Evolutionary conservation across 1,284 basidiomycete genomes (phyloP), one percentile per base, ranked within the genome.

Genomic region (Melampsora larici-populina): DNA sequence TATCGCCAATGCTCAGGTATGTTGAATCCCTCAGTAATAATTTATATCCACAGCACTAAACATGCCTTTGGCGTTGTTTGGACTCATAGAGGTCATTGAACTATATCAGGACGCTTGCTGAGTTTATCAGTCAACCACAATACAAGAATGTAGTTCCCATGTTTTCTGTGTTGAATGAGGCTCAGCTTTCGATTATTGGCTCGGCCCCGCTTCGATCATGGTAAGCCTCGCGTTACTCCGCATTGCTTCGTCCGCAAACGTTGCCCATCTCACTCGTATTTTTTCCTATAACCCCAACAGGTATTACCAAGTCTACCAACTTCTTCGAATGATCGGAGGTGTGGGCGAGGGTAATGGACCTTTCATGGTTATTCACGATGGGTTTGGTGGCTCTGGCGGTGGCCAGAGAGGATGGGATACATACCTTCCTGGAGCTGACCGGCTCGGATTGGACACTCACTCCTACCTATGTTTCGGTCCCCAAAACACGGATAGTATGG

Each of bases 311-410:
- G 90, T 91, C 1, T 94, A 97, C 86, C 86, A 89, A 66, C 85
- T 89, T 70, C 87, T 97, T 70, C 91, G 94, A 43, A 85, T 82
- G 24, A 92, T 92, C 75, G 89, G 90, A 48, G 94, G 94, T 26
- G 86, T 85, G 15, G 93, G 94, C 7, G 85, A 86, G 79, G 92
- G 91, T 75, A 91, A 93, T 1, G 94, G 94, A 0, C 90, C 93
- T 6, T 89, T 88, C 81, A 86, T 97, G 48, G 89, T 90, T 18
- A 87, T 91, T 79, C 93, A 82, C 75, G 93, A 97, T 81, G 93
- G 89, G 29, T 95, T 96, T 86, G 79, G 88, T 63, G 85, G 87
- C 29, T 40, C 49, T 70, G 33, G 33, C 0, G 29, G 26, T 40
- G 63, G 63, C 1, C 40, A 36, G n/a, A 18, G 96, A 91, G 91